Percentiles rank a stretch among this genome's conserved stretches.
phyloP scores from a whole-genome alignment of 768 basidiomycete genomes.

The Amanita brunnescens region DNA sequence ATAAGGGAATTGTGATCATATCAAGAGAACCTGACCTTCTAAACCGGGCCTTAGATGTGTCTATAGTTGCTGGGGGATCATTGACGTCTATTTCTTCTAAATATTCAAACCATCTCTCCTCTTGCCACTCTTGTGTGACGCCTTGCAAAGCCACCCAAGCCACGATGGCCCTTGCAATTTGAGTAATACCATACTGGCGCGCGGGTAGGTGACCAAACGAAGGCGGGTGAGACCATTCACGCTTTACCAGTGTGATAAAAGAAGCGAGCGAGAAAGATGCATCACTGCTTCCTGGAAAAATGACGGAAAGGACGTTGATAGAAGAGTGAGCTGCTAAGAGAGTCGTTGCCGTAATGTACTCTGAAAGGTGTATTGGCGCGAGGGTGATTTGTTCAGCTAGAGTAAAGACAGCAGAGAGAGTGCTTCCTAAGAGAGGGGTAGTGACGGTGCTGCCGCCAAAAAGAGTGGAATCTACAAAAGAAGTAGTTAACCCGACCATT shows the following conservation, averaged over 20 bases:
- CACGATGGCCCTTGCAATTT: slow-evolving; percentile 61
- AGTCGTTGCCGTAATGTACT: slow-evolving; percentile 70
- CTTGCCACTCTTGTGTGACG: slow-evolving; percentile 75
- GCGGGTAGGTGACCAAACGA: slow-evolving; percentile 45
- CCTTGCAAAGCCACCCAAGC: slow-evolving; percentile 79
- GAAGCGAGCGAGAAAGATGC: slow-evolving; percentile 75
- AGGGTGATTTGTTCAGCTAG: slow-evolving; percentile 66
- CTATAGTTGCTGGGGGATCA: slow-evolving; percentile 27
- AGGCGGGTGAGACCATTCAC: slow-evolving; percentile 60
- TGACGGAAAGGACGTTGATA: slow-evolving; percentile 61
- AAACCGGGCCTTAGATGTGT: slow-evolving; percentile 16
- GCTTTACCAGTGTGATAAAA: slow-evolving; percentile 71
- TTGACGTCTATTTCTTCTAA: slow-evolving; percentile 61
- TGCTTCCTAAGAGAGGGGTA: slow-evolving; percentile 46
- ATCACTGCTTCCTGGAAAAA: slow-evolving; percentile 70
- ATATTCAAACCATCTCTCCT: slow-evolving; percentile 56
- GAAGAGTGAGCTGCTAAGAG: slow-evolving; percentile 68
- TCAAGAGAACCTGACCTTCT: slow-evolving; percentile 23
- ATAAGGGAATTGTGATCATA: neutral
- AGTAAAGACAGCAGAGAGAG: slow-evolving; percentile 52
- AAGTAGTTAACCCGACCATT: slow-evolving; percentile 48
- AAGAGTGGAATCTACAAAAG: slow-evolving; percentile 55
- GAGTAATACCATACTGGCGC: slow-evolving; percentile 52
- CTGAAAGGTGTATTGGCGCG: slow-evolving; percentile 64
- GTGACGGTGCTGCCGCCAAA: slow-evolving; percentile 55